Base-by-base conservation (phyloP, 2,329 filamentous ascomycete genomes). In the Aspergillus sergii region DNA sequence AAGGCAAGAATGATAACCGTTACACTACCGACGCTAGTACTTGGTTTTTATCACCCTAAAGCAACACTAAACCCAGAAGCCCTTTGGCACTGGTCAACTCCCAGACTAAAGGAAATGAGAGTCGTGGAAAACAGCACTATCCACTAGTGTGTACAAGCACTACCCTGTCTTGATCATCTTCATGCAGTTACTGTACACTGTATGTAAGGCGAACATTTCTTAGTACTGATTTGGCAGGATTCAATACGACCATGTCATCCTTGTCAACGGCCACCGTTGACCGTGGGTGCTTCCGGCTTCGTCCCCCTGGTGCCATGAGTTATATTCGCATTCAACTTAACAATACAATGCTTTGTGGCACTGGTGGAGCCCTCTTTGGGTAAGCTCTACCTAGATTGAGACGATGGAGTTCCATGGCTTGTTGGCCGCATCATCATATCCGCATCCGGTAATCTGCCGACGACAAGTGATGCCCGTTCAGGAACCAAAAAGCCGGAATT, bases 11-110 rank as follows among this genome's bases (percentile, higher is more conserved):
- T 41, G 39, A 41, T 41, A 41, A 41, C 39, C 39, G 39, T 41
- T 41, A 41, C 39, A 41, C 39, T 41, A 41, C 39, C 39, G 39
- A n/a, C 39, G 39, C 39, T 41, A 2, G 16, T 41, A n/a, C 26
- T 7, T 28, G 26, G 1, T 6, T 1, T 6, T 8, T 28, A 4
- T 1, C 4, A 26, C 1, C 23, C 23, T 26, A 26, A 4, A 1
- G 4, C 4, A 26, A 26, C 4, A 26, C 23, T 4, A 3, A 26
- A 26, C 4, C 3, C 23, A 26, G 23, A 26, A 26, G 1, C 3
- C 23, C 4, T 26, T 4, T 26, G 23, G 26, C 26, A 28, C 26
- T 8, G 26, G 6, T 6, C 26, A 28, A 28, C 26, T 28, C 32
- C 9, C 10, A 34, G 32, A 7, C 11, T 9, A 11, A 0, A 1